Percentiles rank a stretch among this genome's conserved stretches.
These are phyloP conservation scores for Carex parvula DNA, from an alignment of 176 grass and related monocot species.

Conservation along the genomic window DNA sequence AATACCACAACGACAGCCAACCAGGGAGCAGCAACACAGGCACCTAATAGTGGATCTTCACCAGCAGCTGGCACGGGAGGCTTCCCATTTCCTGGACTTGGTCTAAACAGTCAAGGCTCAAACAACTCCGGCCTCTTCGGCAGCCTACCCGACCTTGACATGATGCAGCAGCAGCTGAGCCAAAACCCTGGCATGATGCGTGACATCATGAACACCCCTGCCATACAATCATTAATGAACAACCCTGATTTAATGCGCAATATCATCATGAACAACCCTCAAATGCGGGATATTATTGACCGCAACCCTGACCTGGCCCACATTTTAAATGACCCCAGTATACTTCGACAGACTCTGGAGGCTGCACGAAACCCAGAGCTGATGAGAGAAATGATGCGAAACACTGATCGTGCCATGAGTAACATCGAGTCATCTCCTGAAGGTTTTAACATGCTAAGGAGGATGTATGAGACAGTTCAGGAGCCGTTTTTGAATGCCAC, in stretches of 20 bases:
- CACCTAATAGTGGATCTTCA: slow-evolving; percentile 36
- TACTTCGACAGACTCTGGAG: slow-evolving; percentile 90
- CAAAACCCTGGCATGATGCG: slow-evolving; percentile 98
- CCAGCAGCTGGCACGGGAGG: slow-evolving; percentile 41
- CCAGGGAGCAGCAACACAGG: slow-evolving; percentile 37
- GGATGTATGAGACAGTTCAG: slow-evolving; percentile 99
- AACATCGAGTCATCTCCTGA: slow-evolving; percentile 97
- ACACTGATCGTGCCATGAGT: slow-evolving; percentile 97
- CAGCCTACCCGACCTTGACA: slow-evolving; percentile 63
- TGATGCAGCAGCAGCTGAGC: slow-evolving; percentile 86
- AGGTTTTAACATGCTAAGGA: slow-evolving; percentile 97
- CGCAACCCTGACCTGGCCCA: slow-evolving; percentile 95
- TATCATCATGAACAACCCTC: slow-evolving; percentile 97
- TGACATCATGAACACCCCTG: slow-evolving; percentile 96
- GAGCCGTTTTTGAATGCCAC: slow-evolving; percentile 95
- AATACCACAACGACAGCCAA: slow-evolving; percentile 43
- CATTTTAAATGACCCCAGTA: slow-evolving; percentile 90
- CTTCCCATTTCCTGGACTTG: slow-evolving; percentile 51
- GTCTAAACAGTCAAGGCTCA: slow-evolving; percentile 43
- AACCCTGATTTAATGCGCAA: slow-evolving; percentile 96
- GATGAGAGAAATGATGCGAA: slow-evolving; percentile 99
- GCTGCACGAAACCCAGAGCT: slow-evolving; percentile 94
- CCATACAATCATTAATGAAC: slow-evolving; percentile 83
- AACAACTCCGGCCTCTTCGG: slow-evolving; percentile 48
- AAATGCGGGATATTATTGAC: slow-evolving; percentile 92